phyloP scores from a whole-genome alignment of 208 protist genomes.

The Herpetomonas samuelpessoai region DNA sequence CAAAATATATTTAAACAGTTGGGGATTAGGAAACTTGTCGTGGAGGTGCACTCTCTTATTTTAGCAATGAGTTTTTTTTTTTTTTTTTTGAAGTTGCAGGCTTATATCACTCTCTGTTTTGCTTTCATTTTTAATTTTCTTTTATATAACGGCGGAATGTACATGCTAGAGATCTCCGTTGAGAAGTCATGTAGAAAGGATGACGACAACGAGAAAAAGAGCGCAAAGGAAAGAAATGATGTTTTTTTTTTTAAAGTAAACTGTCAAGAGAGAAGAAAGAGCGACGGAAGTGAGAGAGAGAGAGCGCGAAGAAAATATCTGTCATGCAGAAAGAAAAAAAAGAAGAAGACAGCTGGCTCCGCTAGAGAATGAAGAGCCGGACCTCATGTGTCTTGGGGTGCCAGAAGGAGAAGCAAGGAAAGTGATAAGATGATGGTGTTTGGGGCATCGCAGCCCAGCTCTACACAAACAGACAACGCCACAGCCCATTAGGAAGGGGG shows the following conservation, averaged over 20 bases:
- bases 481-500: too few relatives aligned
- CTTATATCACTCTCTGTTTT: too few relatives aligned
- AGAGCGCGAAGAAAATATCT: conserved; percentile 1
- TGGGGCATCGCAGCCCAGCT: too few relatives aligned
- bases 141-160: background rate
- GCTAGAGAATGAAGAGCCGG: too few relatives aligned
- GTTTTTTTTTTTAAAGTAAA: too few relatives aligned
- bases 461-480: too few relatives aligned
- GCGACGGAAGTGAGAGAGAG: too few relatives aligned
- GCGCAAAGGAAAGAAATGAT: conserved; percentile 1
- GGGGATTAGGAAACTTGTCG: too few relatives aligned
- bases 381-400: too few relatives aligned
- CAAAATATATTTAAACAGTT: background rate
- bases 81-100: background rate
- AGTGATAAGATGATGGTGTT: too few relatives aligned
- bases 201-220: background rate
- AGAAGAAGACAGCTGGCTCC: background rate
- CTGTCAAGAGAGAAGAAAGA: conserved; percentile 6
- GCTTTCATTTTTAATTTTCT: too few relatives aligned
- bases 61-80: conserved; percentile 3
- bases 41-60: background rate
- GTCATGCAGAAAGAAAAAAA: conserved; percentile 6
- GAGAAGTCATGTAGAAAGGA: background rate
- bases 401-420: too few relatives aligned
- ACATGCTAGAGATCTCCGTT: background rate